These are phyloP conservation scores for Pyrus pyrifolia DNA, from an alignment of 306 rosid species.

Conservation along the genomic window DNA sequence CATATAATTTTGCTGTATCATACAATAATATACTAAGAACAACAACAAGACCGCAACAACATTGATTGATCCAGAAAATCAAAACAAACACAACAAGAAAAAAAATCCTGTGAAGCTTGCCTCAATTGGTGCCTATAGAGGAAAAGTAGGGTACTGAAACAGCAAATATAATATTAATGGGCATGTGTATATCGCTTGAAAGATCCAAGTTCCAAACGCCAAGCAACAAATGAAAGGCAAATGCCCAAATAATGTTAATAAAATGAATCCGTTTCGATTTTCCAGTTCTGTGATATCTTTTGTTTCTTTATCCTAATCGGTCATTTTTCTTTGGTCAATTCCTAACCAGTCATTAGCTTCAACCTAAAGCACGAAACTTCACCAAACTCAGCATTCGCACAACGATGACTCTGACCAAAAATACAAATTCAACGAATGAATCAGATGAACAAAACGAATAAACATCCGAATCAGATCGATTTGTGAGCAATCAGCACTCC, in stretches of 20 bases:
- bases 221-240: conserved; percentile 26
- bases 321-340: background rate
- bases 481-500: conserved; percentile 18
- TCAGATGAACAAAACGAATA: conserved; percentile 12
- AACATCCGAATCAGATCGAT: background rate
- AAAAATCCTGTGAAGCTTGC: background rate
- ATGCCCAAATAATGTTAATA: conserved; percentile 25
- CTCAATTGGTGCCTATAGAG: conserved; percentile 6
- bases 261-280: conserved; percentile 13
- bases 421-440: background rate
- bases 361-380: conserved; percentile 11
- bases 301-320: conserved; percentile 5
- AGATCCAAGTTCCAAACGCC: conserved; percentile 12
- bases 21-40: background rate
- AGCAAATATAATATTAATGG: conserved; percentile 30
- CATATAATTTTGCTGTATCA: background rate
- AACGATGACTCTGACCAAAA: background rate
- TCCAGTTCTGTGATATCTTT: conserved; percentile 9
- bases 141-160: conserved; percentile 27
- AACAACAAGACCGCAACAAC: background rate
- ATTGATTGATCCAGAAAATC: background rate
- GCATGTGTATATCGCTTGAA: conserved; percentile 18
- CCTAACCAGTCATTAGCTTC: conserved; percentile 4
- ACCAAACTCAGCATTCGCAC: background rate
- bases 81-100: background rate